Evolutionary conservation across 345 rosid species (phyloP).

Genomic region (Turnera subulata): DNA sequence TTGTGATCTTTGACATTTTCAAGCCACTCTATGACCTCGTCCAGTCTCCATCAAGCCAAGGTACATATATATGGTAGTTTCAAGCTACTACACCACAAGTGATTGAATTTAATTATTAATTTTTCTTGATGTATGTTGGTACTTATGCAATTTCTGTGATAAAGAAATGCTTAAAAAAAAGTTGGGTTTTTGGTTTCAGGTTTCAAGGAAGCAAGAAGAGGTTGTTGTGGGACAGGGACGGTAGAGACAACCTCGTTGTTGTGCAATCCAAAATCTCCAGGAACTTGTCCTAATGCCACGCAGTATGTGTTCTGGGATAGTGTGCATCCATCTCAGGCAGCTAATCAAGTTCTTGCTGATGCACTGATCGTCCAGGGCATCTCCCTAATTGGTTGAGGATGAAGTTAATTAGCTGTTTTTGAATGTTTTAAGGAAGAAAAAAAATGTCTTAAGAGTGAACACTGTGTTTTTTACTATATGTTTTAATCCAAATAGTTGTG

Average conservation of each 20-base stretch:
- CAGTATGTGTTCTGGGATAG: slow-evolving; percentile 92
- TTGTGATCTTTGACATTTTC: slow-evolving; percentile 81
- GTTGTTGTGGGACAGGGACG: slow-evolving; percentile 88
- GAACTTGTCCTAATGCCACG: slow-evolving; percentile 81
- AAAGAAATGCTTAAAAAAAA: no score
- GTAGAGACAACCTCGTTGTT: slow-evolving; percentile 65
- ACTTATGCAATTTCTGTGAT: no score
- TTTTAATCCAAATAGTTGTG: no score
- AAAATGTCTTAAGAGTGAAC: background rate
- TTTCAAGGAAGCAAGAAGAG: slow-evolving; percentile 73
- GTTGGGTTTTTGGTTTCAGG: slow-evolving; percentile 34
- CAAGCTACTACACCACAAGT: no score
- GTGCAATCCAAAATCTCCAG: slow-evolving; percentile 68
- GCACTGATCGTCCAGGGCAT: slow-evolving; percentile 60
- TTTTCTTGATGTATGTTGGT: background rate
- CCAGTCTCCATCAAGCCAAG: slow-evolving; percentile 52
- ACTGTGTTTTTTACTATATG: no score
- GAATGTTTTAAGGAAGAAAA: background rate
- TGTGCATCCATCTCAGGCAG: slow-evolving; percentile 91
- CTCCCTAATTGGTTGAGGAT: slow-evolving; percentile 38
- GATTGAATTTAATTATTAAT: background rate
- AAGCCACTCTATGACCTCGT: slow-evolving; percentile 59
- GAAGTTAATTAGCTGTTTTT: background rate
- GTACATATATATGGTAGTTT: slow-evolving; percentile 20
- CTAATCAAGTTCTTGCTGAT: slow-evolving; percentile 76